Base-by-base conservation (phyloP, 306 rosid species). In the Sophora flavescens region DNA sequence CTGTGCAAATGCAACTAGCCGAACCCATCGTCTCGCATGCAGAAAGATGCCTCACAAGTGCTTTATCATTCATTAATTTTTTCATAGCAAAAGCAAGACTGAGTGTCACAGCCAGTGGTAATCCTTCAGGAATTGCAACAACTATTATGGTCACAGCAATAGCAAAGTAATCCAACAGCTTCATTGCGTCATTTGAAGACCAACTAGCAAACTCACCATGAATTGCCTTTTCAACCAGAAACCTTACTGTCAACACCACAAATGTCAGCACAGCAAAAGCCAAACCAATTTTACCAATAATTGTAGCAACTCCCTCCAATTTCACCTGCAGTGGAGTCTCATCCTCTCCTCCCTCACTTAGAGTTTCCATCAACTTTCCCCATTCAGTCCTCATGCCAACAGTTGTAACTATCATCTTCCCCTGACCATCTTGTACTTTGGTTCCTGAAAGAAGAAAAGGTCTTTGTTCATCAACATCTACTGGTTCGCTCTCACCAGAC, bases 11-110 rank as follows among this genome's bases (percentile, higher is more conserved):
- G 87, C 98, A 91, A 65, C 73, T 83, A n/a, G 93, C 96, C 2
- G 98, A 93, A 84, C 97, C 98, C 98, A 93, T 93, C 69, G 97
- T 93, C 81, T 93, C 98, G 48, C 98, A 93, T 2, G 97, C 98
- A 70, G 97, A 88, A 33, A 93, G 96, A 91, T 87, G 97, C 78
- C 98, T 85, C 78, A 93, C 98, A 47, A 93, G 96, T 38, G 97
- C 98, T 70, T 68, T 89, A 48, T 91, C 97, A 18, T 77, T 77
- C 98, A 93, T 93, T 35, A 93, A 62, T 74, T 93, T 85, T 79
- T 88, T 89, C 98, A 93, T 93, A 3, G 98, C 97, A 88, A 93
- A 93, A 15, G 98, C 98, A 76, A 93, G 97, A 80, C 98, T 93
- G 33, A 93, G 88, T 61, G 98, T 93, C 81, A 93, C 98, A 50